Conservation (phyloP, 2,329 filamentous ascomycete genomes). For the Aspergillus ochraceus region DNA sequence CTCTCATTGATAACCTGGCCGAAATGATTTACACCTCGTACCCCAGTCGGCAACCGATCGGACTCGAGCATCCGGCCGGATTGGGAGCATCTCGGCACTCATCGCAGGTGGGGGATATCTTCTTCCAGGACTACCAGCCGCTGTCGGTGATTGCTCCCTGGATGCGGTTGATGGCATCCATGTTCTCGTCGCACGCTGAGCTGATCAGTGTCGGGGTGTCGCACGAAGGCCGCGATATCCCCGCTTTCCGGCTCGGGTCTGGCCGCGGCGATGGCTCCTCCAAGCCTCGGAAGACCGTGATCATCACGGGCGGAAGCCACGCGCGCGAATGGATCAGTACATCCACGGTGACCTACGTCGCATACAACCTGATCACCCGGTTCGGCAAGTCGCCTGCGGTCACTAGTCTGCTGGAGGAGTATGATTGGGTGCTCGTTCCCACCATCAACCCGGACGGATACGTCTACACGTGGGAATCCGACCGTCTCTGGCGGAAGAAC, state of each 20-base stretch:
- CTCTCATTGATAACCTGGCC: constrained; percentile 78
- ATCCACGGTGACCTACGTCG: constrained; percentile 85
- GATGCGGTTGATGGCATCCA: constrained; percentile 85
- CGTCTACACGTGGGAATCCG: constrained; percentile 86
- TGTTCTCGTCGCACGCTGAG: constrained; percentile 80
- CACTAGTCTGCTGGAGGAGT: constrained; percentile 75
- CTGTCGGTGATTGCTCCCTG: constrained; percentile 81
- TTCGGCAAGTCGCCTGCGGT: constrained; percentile 72
- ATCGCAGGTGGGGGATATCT: constrained; percentile 60
- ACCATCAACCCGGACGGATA: constrained; percentile 93
- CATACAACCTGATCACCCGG: constrained; percentile 81
- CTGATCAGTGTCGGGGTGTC: constrained; percentile 78
- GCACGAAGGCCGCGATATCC: constrained; percentile 83
- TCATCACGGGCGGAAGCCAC: constrained; percentile 84
- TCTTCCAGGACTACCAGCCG: constrained; percentile 91
- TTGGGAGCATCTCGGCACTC: constrained; percentile 35
- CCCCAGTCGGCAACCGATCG: constrained; percentile 48
- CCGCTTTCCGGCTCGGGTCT: constrained; percentile 73
- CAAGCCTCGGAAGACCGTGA: constrained; percentile 68
- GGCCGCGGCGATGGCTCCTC: constrained; percentile 50
- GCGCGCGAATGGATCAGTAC: constrained; percentile 96
- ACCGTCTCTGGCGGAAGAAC: constrained; percentile 94
- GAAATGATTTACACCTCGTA: constrained; percentile 76
- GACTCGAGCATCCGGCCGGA: constrained; percentile 25
- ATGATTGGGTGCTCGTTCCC: constrained; percentile 86